Evolutionary conservation across 768 basidiomycete species (phyloP).

Genomic region (Pulveroboletus sp.): DNA sequence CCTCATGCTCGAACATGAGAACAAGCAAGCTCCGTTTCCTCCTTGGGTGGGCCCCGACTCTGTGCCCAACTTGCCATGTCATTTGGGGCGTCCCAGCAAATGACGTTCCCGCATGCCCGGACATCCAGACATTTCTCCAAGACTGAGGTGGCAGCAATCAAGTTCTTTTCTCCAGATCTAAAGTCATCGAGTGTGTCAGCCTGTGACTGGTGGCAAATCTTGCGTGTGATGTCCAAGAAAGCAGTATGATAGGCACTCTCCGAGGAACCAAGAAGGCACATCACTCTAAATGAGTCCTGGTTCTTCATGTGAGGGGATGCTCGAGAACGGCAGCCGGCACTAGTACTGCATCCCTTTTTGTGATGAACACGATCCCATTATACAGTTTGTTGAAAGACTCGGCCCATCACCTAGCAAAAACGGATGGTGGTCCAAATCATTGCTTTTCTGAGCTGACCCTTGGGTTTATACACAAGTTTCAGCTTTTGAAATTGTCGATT

Average conservation of each 20-base stretch:
- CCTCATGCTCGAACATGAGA: conserved; percentile 57
- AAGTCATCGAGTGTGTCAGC: conserved; percentile 59
- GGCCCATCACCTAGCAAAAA: no score
- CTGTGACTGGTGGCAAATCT: conserved; percentile 47
- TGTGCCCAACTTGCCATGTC: conserved; percentile 79
- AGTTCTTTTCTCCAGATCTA: conserved; percentile 61
- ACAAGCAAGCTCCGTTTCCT: conserved; percentile 65
- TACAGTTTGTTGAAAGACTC: conserved; percentile 52
- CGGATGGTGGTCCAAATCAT: no score
- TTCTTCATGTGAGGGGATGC: conserved; percentile 45
- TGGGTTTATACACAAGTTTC: no score
- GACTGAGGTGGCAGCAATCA: conserved; percentile 71
- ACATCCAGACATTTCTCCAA: conserved; percentile 87
- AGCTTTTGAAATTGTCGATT: no score
- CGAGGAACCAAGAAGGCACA: conserved; percentile 63
- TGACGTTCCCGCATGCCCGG: conserved; percentile 75
- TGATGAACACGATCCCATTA: conserved; percentile 73
- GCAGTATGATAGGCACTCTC: conserved; percentile 51
- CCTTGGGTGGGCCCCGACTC: conserved; percentile 74
- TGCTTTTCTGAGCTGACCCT: no score
- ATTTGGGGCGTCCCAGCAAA: conserved; percentile 76
- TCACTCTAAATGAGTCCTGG: conserved; percentile 44
- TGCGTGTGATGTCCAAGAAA: conserved; percentile 68
- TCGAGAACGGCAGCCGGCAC: conserved; percentile 58
- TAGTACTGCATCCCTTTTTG: conserved; percentile 70